These are phyloP conservation scores for Hymenoscyphus repandus DNA, from an alignment of 2,329 filamentous ascomycete genomes.

Conservation along the genomic window DNA sequence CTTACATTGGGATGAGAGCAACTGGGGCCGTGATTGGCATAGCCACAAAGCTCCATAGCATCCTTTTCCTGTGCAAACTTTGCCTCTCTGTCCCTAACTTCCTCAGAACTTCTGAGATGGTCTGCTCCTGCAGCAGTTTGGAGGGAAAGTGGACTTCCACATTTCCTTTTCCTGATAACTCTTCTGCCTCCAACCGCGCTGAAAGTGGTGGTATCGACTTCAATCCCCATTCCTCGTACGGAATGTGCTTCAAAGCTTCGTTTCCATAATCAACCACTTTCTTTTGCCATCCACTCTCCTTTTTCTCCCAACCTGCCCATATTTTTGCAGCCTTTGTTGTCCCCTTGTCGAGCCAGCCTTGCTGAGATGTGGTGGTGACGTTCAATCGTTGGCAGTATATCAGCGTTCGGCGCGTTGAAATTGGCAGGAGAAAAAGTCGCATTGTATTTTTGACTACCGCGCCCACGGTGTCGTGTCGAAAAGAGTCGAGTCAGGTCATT, in stretches of 20 bases:
- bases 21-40: constrained; percentile 83
- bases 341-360: constrained; percentile 60
- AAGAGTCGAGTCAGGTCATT: not conserved
- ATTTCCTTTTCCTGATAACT: constrained; percentile 55
- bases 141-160: constrained; percentile 74
- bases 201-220: constrained; percentile 88
- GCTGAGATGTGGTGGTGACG: constrained; percentile 45
- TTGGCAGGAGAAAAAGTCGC: constrained; percentile 89
- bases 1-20: constrained; percentile 80
- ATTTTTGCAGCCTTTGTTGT: constrained; percentile 67
- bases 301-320: constrained; percentile 85
- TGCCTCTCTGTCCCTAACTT: constrained; percentile 76
- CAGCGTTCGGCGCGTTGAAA: constrained; percentile 84
- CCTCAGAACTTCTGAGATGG: constrained; percentile 60
- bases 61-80: constrained; percentile 65
- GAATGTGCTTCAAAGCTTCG: constrained; percentile 75
- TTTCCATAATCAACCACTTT: constrained; percentile 84
- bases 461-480: not conserved
- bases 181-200: constrained; percentile 57
- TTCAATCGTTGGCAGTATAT: constrained; percentile 83
- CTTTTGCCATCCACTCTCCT: constrained; percentile 81
- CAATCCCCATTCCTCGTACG: constrained; percentile 95
- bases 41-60: constrained; percentile 75
- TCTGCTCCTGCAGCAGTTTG: constrained; percentile 58
- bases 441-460: constrained; percentile 42